Percentiles rank a stretch among this genome's conserved stretches.
These are phyloP conservation scores for Tremella fuciformis DNA, from an alignment of 768 basidiomycete species.

Conservation along the genomic window DNA sequence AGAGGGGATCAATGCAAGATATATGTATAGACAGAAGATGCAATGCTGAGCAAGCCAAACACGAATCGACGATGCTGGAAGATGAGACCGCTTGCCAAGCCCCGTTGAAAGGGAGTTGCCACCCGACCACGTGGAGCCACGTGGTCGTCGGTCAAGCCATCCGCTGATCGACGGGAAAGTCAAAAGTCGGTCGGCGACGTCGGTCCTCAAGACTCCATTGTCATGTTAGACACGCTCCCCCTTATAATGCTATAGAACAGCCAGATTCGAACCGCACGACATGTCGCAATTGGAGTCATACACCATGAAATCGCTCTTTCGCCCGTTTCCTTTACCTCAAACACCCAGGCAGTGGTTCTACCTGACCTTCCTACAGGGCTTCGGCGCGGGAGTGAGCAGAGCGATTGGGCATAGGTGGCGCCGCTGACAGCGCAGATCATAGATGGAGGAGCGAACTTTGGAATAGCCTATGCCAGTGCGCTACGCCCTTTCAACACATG, in stretches of 20 bases:
- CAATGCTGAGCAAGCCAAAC: too few relatives aligned
- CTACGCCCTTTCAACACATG: not conserved
- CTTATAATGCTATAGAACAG: slow-evolving; percentile 4
- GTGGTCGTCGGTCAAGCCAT: too few relatives aligned
- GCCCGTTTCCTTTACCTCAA: slow-evolving; percentile 48
- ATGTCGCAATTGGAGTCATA: not conserved
- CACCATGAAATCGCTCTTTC: slow-evolving; percentile 42
- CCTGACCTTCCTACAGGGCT: slow-evolving; percentile 39
- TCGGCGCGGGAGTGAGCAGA: slow-evolving; percentile 43
- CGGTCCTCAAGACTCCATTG: too few relatives aligned
- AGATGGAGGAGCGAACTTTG: slow-evolving; percentile 50
- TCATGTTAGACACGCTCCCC: not conserved
- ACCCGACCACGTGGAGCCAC: too few relatives aligned
- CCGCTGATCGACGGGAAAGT: too few relatives aligned
- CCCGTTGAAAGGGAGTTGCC: too few relatives aligned
- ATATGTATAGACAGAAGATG: too few relatives aligned
- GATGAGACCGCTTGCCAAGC: too few relatives aligned
- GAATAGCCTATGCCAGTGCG: slow-evolving; percentile 40
- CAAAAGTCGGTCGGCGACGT: too few relatives aligned
- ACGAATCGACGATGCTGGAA: too few relatives aligned
- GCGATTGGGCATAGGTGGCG: not conserved
- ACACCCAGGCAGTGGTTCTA: slow-evolving; percentile 47
- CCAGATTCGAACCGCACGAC: not conserved
- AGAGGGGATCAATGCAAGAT: too few relatives aligned
- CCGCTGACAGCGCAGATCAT: slow-evolving; percentile 27